Evolutionary conservation across 352 stramenopile species (phyloP).

Genomic region (Plasmopara viticola): DNA sequence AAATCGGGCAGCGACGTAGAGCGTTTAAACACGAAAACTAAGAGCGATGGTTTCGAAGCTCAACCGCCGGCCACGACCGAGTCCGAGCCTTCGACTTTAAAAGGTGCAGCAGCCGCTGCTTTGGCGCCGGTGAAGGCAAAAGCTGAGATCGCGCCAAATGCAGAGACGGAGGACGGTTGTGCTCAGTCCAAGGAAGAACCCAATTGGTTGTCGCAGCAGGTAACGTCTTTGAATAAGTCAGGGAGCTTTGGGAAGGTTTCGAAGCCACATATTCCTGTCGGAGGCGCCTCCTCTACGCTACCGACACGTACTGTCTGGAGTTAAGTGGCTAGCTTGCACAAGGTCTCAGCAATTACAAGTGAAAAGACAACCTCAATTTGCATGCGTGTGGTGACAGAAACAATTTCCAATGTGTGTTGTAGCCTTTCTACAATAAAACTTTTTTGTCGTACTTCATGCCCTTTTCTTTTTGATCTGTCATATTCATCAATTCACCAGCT

Average conservation of each 20-base stretch:
- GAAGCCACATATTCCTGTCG: conserved; percentile 21
- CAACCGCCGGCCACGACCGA: conserved; percentile 2
- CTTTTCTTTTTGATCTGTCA: no score
- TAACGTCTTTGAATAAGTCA: conserved; percentile 23
- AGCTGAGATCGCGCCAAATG: no score
- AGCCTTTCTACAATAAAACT: no score
- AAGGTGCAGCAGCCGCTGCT: conserved; percentile 5
- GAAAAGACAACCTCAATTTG: no score
- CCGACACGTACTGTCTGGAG: conserved; percentile 55
- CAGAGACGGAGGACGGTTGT: not conserved
- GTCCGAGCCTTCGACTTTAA: conserved; percentile 7
- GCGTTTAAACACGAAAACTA: conserved; percentile 5
- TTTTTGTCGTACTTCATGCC: no score
- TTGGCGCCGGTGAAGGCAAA: conserved; percentile 11
- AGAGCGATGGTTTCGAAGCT: conserved; percentile 10
- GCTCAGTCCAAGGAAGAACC: conserved; percentile 7
- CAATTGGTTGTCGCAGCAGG: conserved; percentile 23
- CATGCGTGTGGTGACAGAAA: no score
- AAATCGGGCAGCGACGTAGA: conserved; percentile 20
- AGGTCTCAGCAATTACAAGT: no score
- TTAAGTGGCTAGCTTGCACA: conserved; percentile 15
- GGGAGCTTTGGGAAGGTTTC: conserved; percentile 11
- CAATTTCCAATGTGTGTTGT: no score
- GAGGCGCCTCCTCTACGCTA: conserved; percentile 24
- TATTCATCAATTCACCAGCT: no score